phyloP scores from a whole-genome alignment of 352 stramenopile species.

The Pythium inflatum region DNA sequence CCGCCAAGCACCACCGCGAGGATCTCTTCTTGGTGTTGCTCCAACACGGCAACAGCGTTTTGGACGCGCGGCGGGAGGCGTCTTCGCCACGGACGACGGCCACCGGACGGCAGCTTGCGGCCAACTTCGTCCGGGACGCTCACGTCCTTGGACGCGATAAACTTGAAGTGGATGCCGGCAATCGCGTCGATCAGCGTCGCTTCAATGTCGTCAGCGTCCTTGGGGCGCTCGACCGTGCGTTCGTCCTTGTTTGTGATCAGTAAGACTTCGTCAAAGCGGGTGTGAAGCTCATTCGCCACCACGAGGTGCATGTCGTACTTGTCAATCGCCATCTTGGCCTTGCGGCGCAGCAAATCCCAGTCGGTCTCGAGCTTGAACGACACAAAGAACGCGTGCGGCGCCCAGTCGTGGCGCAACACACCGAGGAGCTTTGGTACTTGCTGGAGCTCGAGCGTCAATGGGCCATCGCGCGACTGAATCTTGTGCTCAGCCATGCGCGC shows the following conservation, averaged over 20 bases:
- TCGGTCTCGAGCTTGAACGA: conserved; percentile 99
- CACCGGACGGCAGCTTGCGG: conserved; percentile 37
- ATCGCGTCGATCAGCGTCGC: conserved; percentile 62
- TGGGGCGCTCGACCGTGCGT: conserved; percentile 51
- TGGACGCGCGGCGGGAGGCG: conserved; percentile 47
- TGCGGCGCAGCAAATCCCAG: conserved; percentile 90
- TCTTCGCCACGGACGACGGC: conserved; percentile 45
- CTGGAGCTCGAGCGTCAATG: conserved; percentile 84
- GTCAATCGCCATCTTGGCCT: conserved; percentile 91
- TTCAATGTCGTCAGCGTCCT: conserved; percentile 73
- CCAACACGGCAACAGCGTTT: conserved; percentile 44
- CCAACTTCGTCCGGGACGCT: conserved; percentile 61
- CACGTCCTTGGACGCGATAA: conserved; percentile 65
- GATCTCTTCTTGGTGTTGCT: conserved; percentile 79
- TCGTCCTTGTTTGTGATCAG: conserved; percentile 72
- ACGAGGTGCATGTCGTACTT: conserved; percentile 98
- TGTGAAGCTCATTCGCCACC: conserved; percentile 96
- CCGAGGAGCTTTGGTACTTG: conserved; percentile 97
- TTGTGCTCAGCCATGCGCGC: conserved; percentile 94
- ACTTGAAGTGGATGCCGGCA: conserved; percentile 72
- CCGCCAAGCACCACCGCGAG: conserved; percentile 67
- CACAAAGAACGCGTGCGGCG: conserved; percentile 94
- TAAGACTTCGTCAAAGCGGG: conserved; percentile 91
- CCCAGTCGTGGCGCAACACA: conserved; percentile 91
- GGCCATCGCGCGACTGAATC: conserved; percentile 92